These are phyloP conservation scores for Lactarius pseudohatsudake DNA, from an alignment of 768 basidiomycete genomes.

Conservation along the genomic window DNA sequence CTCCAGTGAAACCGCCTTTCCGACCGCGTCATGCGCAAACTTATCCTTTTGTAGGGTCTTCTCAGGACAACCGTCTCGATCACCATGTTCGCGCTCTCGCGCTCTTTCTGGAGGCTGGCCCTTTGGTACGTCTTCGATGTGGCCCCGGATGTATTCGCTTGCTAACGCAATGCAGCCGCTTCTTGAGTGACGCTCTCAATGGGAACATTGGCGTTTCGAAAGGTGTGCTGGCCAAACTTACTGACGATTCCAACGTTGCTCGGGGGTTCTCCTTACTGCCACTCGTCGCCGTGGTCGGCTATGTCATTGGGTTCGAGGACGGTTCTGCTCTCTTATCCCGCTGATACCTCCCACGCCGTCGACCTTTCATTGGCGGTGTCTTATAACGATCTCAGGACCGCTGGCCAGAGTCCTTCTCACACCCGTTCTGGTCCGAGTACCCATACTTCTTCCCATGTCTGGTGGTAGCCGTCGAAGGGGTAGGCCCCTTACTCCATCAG, in stretches of 20 bases:
- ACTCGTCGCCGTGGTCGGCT: constrained; percentile 20
- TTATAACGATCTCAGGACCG: constrained; percentile 27
- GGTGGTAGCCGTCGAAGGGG: no score
- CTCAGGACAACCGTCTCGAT: constrained; percentile 32
- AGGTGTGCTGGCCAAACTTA: constrained; percentile 52
- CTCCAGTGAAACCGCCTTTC: constrained; percentile 47
- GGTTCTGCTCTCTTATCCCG: background rate
- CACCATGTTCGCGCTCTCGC: constrained; percentile 36
- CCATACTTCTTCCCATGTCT: no score
- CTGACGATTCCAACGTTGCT: constrained; percentile 56
- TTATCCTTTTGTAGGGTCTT: constrained; percentile 38
- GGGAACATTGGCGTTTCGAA: constrained; percentile 44
- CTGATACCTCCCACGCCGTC: background rate
- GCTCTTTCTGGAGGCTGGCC: constrained; percentile 35
- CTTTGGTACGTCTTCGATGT: constrained; percentile 18
- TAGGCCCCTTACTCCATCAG: no score
- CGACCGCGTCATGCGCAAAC: constrained; percentile 46
- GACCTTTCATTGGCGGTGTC: constrained; percentile 27
- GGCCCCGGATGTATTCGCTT: background rate
- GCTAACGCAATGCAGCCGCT: background rate
- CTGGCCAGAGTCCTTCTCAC: no score
- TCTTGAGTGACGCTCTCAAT: background rate
- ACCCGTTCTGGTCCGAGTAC: no score
- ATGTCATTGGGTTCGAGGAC: background rate
- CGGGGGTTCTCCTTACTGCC: constrained; percentile 36